Evolutionary conservation across 164 flowering plant species (phyloP).

Genomic region (Hamamelis virginiana): DNA sequence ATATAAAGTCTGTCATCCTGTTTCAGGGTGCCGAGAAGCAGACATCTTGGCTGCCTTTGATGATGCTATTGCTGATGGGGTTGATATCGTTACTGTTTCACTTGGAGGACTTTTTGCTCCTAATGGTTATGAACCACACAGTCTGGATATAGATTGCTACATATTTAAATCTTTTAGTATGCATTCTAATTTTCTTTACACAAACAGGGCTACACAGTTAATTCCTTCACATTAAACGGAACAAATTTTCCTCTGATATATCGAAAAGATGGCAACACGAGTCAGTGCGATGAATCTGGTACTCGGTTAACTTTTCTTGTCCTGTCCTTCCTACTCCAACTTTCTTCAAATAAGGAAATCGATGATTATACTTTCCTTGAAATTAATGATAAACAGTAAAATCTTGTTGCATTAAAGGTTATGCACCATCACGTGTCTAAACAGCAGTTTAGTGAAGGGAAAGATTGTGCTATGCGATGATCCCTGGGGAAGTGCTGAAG

Average conservation of each 20-base stretch:
- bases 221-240: constrained; percentile 13
- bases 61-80: constrained; percentile 10
- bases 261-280: constrained; percentile 14
- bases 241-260: constrained; percentile 12
- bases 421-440: background rate
- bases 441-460: constrained; percentile 19
- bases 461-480: constrained; percentile 27
- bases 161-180: background rate
- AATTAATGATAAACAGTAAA: background rate
- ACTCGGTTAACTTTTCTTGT: constrained; percentile 5
- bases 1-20: constrained; percentile 8
- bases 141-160: background rate
- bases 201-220: constrained; percentile 26
- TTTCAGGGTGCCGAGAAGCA: background rate
- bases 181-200: background rate
- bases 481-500: background rate
- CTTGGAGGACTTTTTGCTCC: too few species aligned
- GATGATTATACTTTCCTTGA: background rate
- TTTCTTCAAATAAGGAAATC: too few species aligned
- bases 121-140: too few species aligned
- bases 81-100: constrained; percentile 6
- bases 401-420: background rate
- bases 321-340: too few species aligned
- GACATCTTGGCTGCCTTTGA: constrained; percentile 1
- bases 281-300: background rate